A percentile compares a stretch with the other conserved stretches of the same genome.
Conservation (phyloP, 202 grass and related monocot species). For the Panicum virgatum region DNA sequence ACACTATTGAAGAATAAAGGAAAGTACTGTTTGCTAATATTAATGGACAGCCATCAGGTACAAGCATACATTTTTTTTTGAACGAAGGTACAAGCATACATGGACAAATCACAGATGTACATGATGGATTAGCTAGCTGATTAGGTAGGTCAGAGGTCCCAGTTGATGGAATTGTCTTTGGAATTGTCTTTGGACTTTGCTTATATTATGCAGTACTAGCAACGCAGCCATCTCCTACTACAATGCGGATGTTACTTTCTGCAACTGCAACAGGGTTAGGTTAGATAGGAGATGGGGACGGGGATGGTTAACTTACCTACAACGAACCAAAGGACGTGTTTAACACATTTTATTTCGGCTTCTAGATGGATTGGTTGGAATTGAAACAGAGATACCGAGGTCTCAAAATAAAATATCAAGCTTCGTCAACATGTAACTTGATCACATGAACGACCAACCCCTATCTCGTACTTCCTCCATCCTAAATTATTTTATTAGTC, state of each 20-base stretch:
- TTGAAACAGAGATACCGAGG: background rate
- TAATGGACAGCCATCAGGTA: constrained; percentile 19
- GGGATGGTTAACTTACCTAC: constrained; percentile 31
- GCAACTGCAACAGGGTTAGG: constrained; percentile 30
- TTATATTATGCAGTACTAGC: background rate
- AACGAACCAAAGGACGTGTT: background rate
- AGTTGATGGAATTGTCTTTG: constrained; percentile 36
- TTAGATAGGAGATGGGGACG: constrained; percentile 43
- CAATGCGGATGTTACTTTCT: constrained; percentile 5
- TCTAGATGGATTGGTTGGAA: constrained; percentile 41
- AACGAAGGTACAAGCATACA: background rate
- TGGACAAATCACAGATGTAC: background rate
- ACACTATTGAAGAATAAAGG: background rate
- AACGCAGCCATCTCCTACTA: background rate
- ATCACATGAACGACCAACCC: background rate
- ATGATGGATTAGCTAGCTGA: constrained; percentile 35
- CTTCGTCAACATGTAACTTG: background rate
- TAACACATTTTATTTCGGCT: background rate
- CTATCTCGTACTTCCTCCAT: too few relatives aligned
- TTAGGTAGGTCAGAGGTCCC: constrained; percentile 49
- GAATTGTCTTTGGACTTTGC: constrained; percentile 26
- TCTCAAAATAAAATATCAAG: background rate
- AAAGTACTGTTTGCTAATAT: background rate
- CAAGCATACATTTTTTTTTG: too few relatives aligned
- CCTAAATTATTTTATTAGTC: too few relatives aligned